phyloP scores from a whole-genome alignment of 768 basidiomycete species.

The Lactifluus subvellereus region DNA sequence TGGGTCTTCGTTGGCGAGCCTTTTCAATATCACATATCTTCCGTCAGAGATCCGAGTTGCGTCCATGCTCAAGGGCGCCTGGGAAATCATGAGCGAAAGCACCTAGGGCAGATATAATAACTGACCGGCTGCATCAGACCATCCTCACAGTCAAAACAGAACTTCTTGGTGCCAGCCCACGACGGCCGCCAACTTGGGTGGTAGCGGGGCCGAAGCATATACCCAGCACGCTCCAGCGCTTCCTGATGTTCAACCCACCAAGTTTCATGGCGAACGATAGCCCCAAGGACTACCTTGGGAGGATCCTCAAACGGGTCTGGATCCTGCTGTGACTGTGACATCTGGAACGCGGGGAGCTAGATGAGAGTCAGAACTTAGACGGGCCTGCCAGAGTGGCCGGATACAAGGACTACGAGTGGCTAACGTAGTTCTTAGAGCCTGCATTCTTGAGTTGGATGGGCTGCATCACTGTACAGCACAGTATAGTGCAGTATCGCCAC shows the following conservation, averaged over 20 bases:
- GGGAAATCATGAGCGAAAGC: not conserved
- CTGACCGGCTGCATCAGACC: not conserved
- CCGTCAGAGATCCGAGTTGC: not conserved
- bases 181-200: constrained; percentile 3
- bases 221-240: not conserved
- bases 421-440: not conserved
- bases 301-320: not conserved
- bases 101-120: not conserved
- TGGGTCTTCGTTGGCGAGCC: not conserved
- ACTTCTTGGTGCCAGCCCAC: not conserved
- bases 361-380: not conserved
- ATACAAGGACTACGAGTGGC: too few species aligned
- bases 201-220: constrained; percentile 8
- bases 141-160: not conserved
- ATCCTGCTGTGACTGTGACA: not conserved
- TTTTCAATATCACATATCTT: not conserved
- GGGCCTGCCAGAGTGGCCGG: too few species aligned
- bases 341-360: not conserved
- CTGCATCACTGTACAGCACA: too few species aligned
- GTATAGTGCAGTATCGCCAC: too few species aligned
- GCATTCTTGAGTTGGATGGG: too few species aligned
- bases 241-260: constrained; percentile 8
- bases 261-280: not conserved
- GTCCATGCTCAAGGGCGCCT: not conserved
- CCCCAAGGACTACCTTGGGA: not conserved